phyloP scores from a whole-genome alignment of 331 rosid genomes.

The Quercus tomentella region DNA sequence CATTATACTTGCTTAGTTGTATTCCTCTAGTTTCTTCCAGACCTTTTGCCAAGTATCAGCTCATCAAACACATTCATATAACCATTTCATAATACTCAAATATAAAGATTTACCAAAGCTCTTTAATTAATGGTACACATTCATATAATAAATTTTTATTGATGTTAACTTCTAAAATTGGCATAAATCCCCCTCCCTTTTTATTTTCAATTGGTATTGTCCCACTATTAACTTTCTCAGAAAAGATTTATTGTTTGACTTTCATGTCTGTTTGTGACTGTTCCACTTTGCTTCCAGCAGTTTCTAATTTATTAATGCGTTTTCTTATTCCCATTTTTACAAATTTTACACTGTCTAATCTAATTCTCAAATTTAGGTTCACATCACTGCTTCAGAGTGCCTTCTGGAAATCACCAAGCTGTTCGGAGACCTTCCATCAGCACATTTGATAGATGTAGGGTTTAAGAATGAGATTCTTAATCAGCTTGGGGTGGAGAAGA shows the following conservation, averaged over 20 bases:
- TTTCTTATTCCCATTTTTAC: slow-evolving; percentile 1
- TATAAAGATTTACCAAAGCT: neutral
- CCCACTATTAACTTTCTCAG: neutral
- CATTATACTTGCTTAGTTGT: neutral
- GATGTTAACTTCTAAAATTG: neutral
- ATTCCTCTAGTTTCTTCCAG: neutral
- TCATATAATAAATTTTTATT: neutral
- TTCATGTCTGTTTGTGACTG: neutral
- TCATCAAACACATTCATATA: neutral
- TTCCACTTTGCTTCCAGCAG: slow-evolving; percentile 1
- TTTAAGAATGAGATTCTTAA: slow-evolving; percentile 59
- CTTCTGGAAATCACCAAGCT: slow-evolving; percentile 61
- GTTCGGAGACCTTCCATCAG: slow-evolving; percentile 26
- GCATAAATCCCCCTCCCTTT: neutral
- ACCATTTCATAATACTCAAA: neutral
- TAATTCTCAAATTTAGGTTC: slow-evolving; percentile 54
- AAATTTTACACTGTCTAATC: too few species aligned
- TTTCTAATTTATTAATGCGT: slow-evolving; percentile 1
- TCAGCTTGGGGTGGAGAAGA: slow-evolving; percentile 72
- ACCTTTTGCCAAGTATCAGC: neutral
- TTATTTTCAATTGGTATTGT: neutral
- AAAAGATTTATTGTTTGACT: neutral
- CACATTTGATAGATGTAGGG: slow-evolving; percentile 22
- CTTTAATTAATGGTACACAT: neutral
- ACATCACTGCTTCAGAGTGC: slow-evolving; percentile 82